Conservation (phyloP, 371 early-diverging fungal species). For the Mycotypha africana region DNA sequence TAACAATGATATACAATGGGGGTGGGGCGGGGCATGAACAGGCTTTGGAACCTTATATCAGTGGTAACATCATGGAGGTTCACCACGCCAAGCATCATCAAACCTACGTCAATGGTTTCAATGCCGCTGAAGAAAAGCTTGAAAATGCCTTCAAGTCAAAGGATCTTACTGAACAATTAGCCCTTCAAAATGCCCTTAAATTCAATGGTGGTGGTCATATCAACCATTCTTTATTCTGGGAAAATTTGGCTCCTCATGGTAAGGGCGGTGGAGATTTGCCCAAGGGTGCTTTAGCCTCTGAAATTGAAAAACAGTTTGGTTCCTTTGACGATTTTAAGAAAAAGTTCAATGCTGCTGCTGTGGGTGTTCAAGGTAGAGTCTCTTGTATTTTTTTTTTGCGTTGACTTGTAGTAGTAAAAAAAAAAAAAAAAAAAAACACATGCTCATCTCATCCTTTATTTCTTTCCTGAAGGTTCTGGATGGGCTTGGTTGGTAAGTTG, state of each 20-base stretch:
- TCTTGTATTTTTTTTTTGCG: neutral
- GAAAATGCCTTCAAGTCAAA: constrained; percentile 61
- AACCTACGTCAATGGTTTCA: constrained; percentile 56
- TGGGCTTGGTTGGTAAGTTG: constrained; percentile 94
- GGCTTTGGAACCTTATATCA: constrained; percentile 93
- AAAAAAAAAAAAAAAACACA: no score
- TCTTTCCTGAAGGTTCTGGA: constrained; percentile 65
- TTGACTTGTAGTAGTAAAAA: no score
- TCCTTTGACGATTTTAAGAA: constrained; percentile 79
- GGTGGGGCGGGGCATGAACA: no score
- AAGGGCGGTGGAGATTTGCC: constrained; percentile 17
- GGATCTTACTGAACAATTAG: constrained; percentile 69
- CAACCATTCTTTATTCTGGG: constrained; percentile 98
- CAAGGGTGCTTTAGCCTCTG: constrained; percentile 18
- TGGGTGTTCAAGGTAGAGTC: constrained; percentile 71
- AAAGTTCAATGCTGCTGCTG: constrained; percentile 79
- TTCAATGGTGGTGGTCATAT: constrained; percentile 98
- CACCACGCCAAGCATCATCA: constrained; percentile 98
- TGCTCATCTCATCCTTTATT: neutral
- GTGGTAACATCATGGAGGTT: constrained; percentile 91
- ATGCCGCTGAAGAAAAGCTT: constrained; percentile 67
- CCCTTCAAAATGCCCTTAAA: constrained; percentile 77
- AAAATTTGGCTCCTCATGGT: constrained; percentile 80
- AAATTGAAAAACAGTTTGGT: constrained; percentile 82
- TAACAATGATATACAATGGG: no score